These are phyloP conservation scores for Globisporangium polare DNA, from an alignment of 352 stramenopile genomes.

Conservation along the genomic window DNA sequence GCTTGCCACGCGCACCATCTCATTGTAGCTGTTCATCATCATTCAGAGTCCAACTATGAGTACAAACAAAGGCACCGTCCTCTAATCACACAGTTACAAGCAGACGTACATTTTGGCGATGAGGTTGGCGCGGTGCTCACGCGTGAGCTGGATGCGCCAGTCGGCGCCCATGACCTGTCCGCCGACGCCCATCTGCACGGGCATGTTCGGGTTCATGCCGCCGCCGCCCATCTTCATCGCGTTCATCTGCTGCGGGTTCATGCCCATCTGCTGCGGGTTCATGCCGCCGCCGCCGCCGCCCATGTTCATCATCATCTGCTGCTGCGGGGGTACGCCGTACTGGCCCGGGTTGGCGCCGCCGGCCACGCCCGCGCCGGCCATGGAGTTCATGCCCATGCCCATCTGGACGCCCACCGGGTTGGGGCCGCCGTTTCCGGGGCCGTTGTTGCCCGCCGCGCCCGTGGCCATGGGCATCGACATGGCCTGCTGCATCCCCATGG, in stretches of 20 bases:
- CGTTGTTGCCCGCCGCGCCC: conserved; percentile 10
- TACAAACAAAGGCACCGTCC: background rate
- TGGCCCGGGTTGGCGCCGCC: conserved; percentile 7
- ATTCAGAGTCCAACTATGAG: conserved; percentile 6
- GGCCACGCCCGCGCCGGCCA: conserved; percentile 24
- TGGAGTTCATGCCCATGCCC: conserved; percentile 55
- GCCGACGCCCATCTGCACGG: conserved; percentile 13
- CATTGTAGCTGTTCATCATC: conserved; percentile 53
- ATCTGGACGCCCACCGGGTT: conserved; percentile 37
- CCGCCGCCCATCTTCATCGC: conserved; percentile 53
- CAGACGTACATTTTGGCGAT: conserved; percentile 79
- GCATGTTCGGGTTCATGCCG: conserved; percentile 23
- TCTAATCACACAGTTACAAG: conserved; percentile 4
- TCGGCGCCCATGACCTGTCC: conserved; percentile 38
- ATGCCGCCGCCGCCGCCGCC: conserved; percentile 33
- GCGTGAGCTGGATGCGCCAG: conserved; percentile 79
- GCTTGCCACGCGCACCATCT: conserved; percentile 80
- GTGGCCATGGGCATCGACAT: conserved; percentile 54
- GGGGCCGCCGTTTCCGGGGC: conserved; percentile 10
- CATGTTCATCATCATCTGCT: conserved; percentile 69
- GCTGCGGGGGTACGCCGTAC: conserved; percentile 39
- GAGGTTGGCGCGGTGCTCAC: conserved; percentile 77
- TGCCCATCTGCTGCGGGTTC: conserved; percentile 21
- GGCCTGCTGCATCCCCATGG: conserved; percentile 46
- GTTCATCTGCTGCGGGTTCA: conserved; percentile 34